Evolutionary conservation across 306 rosid genomes (phyloP).

Genomic region (Vachellia pachyceras): DNA sequence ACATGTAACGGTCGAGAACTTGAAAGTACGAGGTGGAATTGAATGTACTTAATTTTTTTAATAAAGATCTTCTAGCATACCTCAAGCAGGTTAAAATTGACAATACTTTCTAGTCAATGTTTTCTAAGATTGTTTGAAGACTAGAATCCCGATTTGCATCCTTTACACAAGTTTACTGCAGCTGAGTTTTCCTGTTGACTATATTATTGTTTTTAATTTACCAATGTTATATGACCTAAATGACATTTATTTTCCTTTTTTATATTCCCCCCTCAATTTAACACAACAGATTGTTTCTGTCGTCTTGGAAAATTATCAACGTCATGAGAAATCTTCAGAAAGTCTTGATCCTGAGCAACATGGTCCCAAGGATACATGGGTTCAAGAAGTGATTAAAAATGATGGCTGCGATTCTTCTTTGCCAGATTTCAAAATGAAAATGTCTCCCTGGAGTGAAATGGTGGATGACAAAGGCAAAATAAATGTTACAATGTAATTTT

Average conservation of each 20-base stretch:
- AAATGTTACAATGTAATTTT: constrained; percentile 66
- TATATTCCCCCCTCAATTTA: constrained; percentile 30
- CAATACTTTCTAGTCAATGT: not conserved
- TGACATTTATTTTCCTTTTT: constrained; percentile 24
- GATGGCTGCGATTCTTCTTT: constrained; percentile 58
- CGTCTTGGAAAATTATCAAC: constrained; percentile 84
- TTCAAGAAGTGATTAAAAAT: constrained; percentile 56
- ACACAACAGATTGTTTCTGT: constrained; percentile 78
- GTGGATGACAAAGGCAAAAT: constrained; percentile 67
- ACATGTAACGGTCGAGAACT: no score
- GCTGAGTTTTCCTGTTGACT: not conserved
- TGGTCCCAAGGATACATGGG: constrained; percentile 56
- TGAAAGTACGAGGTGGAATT: not conserved
- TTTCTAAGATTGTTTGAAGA: not conserved
- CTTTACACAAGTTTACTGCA: not conserved
- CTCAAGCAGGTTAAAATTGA: not conserved
- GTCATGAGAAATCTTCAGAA: constrained; percentile 40
- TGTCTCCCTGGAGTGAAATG: constrained; percentile 68
- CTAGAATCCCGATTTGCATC: not conserved
- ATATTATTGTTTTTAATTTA: not conserved
- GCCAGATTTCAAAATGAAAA: constrained; percentile 50
- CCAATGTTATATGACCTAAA: constrained; percentile 1
- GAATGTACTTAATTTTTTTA: not conserved
- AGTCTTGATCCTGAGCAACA: constrained; percentile 44
- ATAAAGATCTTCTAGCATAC: not conserved